Conservation (phyloP, 768 basidiomycete genomes). For the Favolaschia claudopus region DNA sequence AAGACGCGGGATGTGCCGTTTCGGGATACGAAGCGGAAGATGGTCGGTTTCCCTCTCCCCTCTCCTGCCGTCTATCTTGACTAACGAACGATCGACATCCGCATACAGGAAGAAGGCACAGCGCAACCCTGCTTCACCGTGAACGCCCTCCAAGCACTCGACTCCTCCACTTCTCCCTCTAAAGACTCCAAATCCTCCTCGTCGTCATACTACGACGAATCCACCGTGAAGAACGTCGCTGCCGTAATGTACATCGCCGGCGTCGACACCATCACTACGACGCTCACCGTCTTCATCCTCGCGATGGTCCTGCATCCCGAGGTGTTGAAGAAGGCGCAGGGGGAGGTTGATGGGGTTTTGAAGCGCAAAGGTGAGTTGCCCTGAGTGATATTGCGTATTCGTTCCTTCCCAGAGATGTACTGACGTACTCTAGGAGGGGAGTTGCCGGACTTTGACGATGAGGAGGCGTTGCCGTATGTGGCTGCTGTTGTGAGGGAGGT, state of each 20-base stretch:
- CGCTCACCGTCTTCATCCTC: conserved; percentile 41
- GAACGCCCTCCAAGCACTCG: background rate
- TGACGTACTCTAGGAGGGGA: too few relatives aligned
- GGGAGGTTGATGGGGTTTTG: conserved; percentile 44
- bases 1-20: conserved; percentile 50
- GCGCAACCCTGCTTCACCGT: background rate
- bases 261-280: conserved; percentile 43
- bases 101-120: conserved; percentile 17
- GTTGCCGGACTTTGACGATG: conserved; percentile 44
- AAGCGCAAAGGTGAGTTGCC: conserved; percentile 35
- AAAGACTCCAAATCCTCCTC: background rate
- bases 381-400: too few relatives aligned
- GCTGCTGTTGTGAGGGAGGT: conserved; percentile 45
- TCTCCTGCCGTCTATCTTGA: background rate
- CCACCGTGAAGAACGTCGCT: background rate
- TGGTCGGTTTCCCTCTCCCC: conserved; percentile 45
- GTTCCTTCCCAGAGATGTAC: too few relatives aligned
- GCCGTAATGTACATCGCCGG: conserved; percentile 27
- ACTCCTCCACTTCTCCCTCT: background rate
- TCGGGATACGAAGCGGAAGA: conserved; percentile 35
- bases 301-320: conserved; percentile 48
- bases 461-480: conserved; percentile 40
- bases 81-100: conserved; percentile 24
- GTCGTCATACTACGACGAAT: background rate
- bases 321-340: conserved; percentile 42